Evolutionary conservation across 108 stramenopile genomes (phyloP).

Genomic region (Skeletonema grethae): DNA sequence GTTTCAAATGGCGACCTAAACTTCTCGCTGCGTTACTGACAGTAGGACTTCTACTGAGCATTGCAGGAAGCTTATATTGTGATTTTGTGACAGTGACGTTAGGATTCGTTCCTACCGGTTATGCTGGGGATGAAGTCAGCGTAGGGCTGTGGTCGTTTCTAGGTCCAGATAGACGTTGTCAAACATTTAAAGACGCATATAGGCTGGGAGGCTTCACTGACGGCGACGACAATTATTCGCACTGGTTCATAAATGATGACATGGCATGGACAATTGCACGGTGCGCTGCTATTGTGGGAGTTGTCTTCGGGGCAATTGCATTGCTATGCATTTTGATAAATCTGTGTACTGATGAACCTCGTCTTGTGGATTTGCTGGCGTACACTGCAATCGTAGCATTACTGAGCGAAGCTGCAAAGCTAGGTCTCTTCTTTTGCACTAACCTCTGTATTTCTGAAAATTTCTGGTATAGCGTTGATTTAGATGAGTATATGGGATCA

Average conservation of each 20-base stretch:
- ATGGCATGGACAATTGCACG: conserved; percentile 14
- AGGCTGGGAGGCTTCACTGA: conserved; percentile 1
- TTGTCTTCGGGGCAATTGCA: conserved; percentile 15
- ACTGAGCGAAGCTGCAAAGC: conserved; percentile 19
- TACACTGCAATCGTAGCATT: conserved; percentile 15
- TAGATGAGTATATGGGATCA: conserved; percentile 15
- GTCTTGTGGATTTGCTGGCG: conserved; percentile 19
- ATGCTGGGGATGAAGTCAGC: conserved; percentile 10
- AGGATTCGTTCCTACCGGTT: conserved; percentile 10
- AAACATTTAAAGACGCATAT: conserved; percentile 11
- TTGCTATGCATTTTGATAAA: conserved; percentile 15
- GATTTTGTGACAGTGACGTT: conserved; percentile 12
- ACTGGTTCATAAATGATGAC: conserved; percentile 20
- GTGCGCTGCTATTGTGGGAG: conserved; percentile 14
- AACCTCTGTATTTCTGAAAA: conserved; percentile 19
- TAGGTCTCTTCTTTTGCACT: conserved; percentile 18
- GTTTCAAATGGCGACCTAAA: conserved; percentile 21
- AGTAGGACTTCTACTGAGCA: conserved; percentile 8
- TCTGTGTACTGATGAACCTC: conserved; percentile 16
- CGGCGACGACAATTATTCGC: conserved; percentile 9
- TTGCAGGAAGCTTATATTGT: conserved; percentile 14
- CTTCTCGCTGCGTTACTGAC: conserved; percentile 21
- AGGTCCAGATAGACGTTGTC: conserved; percentile 3
- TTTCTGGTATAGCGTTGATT: conserved; percentile 21
- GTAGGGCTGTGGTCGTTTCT: conserved; percentile 13